Evolutionary conservation across 352 stramenopile species (phyloP), one percentile per base, ranked within the genome.

Genomic region (Pythium insidiosum): DNA sequence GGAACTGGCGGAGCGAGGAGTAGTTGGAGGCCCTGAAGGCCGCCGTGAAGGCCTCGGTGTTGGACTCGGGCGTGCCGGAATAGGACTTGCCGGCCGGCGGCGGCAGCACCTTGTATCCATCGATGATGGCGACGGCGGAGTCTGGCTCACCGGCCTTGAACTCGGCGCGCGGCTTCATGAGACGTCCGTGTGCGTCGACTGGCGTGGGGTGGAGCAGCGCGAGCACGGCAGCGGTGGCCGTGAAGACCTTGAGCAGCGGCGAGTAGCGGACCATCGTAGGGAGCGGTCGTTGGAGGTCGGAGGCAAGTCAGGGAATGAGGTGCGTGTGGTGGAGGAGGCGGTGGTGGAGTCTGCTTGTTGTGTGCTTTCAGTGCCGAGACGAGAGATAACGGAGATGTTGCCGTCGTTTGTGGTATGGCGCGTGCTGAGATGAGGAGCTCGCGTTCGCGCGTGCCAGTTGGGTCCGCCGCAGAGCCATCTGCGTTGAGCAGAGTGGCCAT

Each of bases 31-130:
- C 10, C 33, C 45, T 38, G 18, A 61, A 52, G 7, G 53, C 53
- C 22, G 22, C 24, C 6, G 45, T 54, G 26, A 54, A 59, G 11
- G 43, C 44, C n/a, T 33, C 24, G 10, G 43, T 49, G 46, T 59
- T 59, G 31, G 28, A 18, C 20, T 53, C 39, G 10, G 51, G 44
- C 19, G 29, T 23, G 20, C 51, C 51, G 11, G 19, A 34, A 30
- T 53, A 59, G 13, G 37, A 48, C 31, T 34, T 21, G 5, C 51
- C 51, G 9, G 6, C 22, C 21, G 34, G 25, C 7, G 44, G 50
- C 4, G 44, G 43, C 18, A 50, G 25, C 16, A 21, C 41, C 37
- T 46, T 50, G 41, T 46, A 47, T 6, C 42, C 42, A 24, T 56
- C 49, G 40, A 50, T 49, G 21, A 37, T 43, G 26, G 44, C 43